phyloP scores from a whole-genome alignment of 1,284 basidiomycete genomes.

The Ustilago trichophora region DNA sequence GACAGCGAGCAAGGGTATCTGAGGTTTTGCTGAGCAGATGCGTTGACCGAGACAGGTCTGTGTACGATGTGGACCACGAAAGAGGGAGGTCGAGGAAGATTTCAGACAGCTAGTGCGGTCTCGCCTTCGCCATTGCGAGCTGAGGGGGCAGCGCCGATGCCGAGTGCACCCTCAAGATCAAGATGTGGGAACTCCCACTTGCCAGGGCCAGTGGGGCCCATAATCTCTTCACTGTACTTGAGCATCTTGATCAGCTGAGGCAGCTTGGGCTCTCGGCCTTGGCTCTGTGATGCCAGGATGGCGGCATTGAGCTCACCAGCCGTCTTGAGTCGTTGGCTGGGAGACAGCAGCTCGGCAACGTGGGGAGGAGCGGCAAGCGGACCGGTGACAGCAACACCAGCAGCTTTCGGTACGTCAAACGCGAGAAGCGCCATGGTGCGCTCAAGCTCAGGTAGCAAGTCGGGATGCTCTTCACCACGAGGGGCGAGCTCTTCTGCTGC shows the following conservation, averaged over 20 bases:
- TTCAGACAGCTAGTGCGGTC: constrained; percentile 14
- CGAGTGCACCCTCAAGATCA: constrained; percentile 43
- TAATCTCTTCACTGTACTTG: constrained; percentile 84
- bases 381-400: constrained; percentile 22
- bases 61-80: too few species aligned
- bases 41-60: too few species aligned
- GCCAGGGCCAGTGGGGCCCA: constrained; percentile 71
- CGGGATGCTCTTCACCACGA: constrained; percentile 90
- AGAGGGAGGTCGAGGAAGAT: too few species aligned
- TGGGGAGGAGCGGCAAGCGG: constrained; percentile 70
- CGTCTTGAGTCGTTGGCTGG: constrained; percentile 87
- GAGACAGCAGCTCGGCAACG: constrained; percentile 79
- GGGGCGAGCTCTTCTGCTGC: constrained; percentile 93
- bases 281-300: constrained; percentile 87
- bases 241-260: constrained; percentile 84
- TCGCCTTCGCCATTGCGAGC: constrained; percentile 13
- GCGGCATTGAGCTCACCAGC: constrained; percentile 91
- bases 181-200: constrained; percentile 56
- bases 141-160: constrained; percentile 13
- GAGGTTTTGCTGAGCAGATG: not conserved
- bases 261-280: constrained; percentile 90
- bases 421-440: constrained; percentile 93
- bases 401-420: constrained; percentile 72
- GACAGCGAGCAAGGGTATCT: constrained; percentile 18
- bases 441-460: constrained; percentile 90